These are phyloP conservation scores for Tothia fuscella DNA, from an alignment of 2,329 filamentous ascomycete genomes.

Conservation along the genomic window DNA sequence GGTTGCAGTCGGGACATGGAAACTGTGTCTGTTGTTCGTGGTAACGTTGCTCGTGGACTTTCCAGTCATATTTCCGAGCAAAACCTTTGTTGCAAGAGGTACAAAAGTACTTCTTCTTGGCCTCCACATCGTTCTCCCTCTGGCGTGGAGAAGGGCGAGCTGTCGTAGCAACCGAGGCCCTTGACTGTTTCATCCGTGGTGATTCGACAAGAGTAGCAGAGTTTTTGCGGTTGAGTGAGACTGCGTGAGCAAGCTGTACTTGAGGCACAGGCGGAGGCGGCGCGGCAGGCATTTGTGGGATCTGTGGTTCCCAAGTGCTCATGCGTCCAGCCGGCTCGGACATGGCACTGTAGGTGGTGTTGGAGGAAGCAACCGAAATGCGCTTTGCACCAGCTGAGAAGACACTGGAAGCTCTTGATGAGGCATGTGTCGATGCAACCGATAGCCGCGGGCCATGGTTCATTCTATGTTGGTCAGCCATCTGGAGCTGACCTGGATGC, in stretches of 20 bases:
- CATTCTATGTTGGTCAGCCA: not conserved
- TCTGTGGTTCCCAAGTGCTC: slow-evolving; percentile 2
- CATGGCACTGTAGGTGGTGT: slow-evolving; percentile 7
- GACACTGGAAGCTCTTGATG: slow-evolving; percentile 6
- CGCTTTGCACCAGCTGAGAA: slow-evolving; percentile 8
- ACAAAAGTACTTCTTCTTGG: slow-evolving; percentile 29
- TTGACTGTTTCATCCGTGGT: slow-evolving; percentile 1
- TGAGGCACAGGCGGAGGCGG: not conserved
- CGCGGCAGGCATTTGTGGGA: not conserved
- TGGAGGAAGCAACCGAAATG: slow-evolving; percentile 8
- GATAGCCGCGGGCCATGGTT: slow-evolving; percentile 6
- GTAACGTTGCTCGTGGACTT: slow-evolving; percentile 57
- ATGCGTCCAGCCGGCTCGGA: slow-evolving; percentile 2
- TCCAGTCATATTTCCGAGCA: slow-evolving; percentile 59
- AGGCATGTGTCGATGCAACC: slow-evolving; percentile 7
- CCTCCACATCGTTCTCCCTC: slow-evolving; percentile 9
- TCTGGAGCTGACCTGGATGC: not conserved
- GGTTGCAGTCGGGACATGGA: slow-evolving; percentile 55
- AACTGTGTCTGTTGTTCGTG: slow-evolving; percentile 58
- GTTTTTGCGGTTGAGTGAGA: slow-evolving; percentile 5
- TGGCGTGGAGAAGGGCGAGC: slow-evolving; percentile 5
- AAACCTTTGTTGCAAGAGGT: slow-evolving; percentile 50
- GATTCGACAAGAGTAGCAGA: slow-evolving; percentile 7
- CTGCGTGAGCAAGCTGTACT: slow-evolving; percentile 4
- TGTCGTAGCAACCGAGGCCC: not conserved